Evolutionary conservation across 228 moss, liverwort and hornwort species (phyloP), one percentile per base, ranked within the genome.

Genomic region (Sphagnum magellanicum): DNA sequence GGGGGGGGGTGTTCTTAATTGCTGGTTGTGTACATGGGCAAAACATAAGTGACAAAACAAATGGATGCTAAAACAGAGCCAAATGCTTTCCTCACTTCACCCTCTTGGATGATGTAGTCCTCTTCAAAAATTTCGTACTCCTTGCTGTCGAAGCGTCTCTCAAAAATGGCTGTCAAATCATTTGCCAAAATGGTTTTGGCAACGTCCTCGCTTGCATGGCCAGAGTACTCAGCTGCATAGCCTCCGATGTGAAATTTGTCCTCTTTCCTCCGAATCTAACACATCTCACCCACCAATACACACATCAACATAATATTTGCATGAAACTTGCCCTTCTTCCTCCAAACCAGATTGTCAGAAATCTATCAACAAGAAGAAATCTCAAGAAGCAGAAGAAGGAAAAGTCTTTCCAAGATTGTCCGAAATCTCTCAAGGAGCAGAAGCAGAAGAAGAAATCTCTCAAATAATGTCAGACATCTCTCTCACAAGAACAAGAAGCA

Each of bases 141-240:
- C 0, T 76, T 69, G n/a, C 74, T 59, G 6, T 83, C 67, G n/a
- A 84, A 92, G 8, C 92, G 85, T 66, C 92, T 72, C 14, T 49
- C 72, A 67, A 78, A 82, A 48, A 92, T 92, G 32, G 68, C 59
- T 49, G 15, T 63, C 72, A 92, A 79, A 48, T 88, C 90, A 0
- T 74, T 69, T 70, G 67, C 73, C 78, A 89, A 48, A 65, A 89
- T 88, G 0, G 0, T 0, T 63, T 79, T 74, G 8, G 89, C 89
- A 5, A 65, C 50, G 10, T 72, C 69, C 9, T 17, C 70, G 5
- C 63, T 83, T 47, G 74, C 83, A 60, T 92, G 92, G 5, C 92
- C 89, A 61, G 87, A 79, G 50, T 92, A 92, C 73, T 89, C 89
- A 16, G 89, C 89, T 16, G 92, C 92, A 15, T 92, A 92, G 12